A percentile compares a stretch with the other conserved stretches of the same genome.
phyloP scores from a whole-genome alignment of 805 yeast species.

The Yarrowia yakushimensis region DNA sequence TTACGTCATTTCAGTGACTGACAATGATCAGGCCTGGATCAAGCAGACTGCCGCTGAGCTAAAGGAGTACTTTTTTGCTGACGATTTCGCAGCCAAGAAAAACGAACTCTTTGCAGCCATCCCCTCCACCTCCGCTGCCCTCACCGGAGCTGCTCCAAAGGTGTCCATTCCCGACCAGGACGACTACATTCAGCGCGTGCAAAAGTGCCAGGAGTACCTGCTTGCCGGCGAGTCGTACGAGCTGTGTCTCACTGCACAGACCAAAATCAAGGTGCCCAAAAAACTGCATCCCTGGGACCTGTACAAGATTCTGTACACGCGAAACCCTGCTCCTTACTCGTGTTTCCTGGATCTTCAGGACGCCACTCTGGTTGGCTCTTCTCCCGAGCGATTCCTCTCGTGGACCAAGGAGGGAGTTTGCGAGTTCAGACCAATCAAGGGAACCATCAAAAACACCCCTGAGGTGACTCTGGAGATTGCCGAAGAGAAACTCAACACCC shows the following conservation, averaged over 20 bases:
- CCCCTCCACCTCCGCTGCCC: conserved; percentile 10
- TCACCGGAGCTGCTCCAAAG: conserved; percentile 25
- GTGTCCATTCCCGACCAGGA: conserved; percentile 48
- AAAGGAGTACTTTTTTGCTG: background rate
- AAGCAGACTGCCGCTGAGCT: conserved; percentile 10
- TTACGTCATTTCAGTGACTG: conserved; percentile 51
- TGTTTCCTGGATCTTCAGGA: conserved; percentile 62
- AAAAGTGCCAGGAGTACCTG: conserved; percentile 61
- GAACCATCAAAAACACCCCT: conserved; percentile 74
- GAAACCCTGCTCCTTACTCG: conserved; percentile 92
- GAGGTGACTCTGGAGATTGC: conserved; percentile 59
- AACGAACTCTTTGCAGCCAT: background rate
- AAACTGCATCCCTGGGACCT: conserved; percentile 67
- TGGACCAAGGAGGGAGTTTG: conserved; percentile 60
- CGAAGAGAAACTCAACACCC: conserved; percentile 61
- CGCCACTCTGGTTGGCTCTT: conserved; percentile 67
- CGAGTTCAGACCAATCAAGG: conserved; percentile 92
- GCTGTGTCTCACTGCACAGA: conserved; percentile 79
- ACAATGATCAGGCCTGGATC: conserved; percentile 37
- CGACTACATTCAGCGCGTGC: conserved; percentile 54
- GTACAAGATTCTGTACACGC: conserved; percentile 63
- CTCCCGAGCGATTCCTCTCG: conserved; percentile 88
- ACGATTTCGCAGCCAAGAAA: background rate
- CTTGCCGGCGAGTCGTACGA: conserved; percentile 89
- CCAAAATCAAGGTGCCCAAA: conserved; percentile 52